A percentile compares a stretch with the other conserved stretches of the same genome.
Evolutionary conservation across 2,329 filamentous ascomycete species (phyloP).

Genomic region (Epichloe uncinata): DNA sequence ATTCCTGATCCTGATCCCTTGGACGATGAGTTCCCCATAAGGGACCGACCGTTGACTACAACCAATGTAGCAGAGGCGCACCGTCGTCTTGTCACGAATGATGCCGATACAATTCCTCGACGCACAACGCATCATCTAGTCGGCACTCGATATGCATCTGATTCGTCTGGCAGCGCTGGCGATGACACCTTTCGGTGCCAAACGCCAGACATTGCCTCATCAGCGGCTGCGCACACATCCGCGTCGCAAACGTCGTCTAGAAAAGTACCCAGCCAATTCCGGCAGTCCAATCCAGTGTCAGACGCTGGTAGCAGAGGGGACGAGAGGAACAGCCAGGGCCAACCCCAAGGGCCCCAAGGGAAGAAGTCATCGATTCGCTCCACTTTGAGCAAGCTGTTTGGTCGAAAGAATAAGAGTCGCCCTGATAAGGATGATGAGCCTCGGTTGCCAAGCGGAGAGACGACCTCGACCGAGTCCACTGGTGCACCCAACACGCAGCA

Average conservation of each 20-base stretch:
- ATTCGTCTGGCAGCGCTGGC: background rate
- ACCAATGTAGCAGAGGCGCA: conserved; percentile 11
- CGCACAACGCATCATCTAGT: background rate
- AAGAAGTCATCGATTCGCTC: conserved; percentile 46
- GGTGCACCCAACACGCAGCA: conserved; percentile 20
- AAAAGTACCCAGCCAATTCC: background rate
- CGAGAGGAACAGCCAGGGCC: conserved; percentile 3
- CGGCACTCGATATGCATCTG: background rate
- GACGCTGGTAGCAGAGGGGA: conserved; percentile 8
- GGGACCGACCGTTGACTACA: conserved; percentile 26
- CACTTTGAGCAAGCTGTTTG: conserved; percentile 44
- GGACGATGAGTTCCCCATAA: conserved; percentile 42
- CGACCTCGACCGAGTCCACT: background rate
- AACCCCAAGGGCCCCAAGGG: conserved; percentile 36
- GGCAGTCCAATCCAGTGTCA: conserved; percentile 7
- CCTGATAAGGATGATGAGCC: conserved; percentile 4
- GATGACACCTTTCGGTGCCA: background rate
- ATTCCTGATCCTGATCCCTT: conserved; percentile 29
- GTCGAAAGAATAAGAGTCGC: conserved; percentile 38
- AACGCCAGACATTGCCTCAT: background rate
- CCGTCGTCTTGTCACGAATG: background rate
- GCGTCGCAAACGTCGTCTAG: background rate
- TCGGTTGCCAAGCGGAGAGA: background rate
- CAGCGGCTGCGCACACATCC: background rate
- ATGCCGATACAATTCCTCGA: background rate